Percentiles rank a stretch among this genome's conserved stretches.
These are phyloP conservation scores for Balakata baccata DNA, from an alignment of 345 rosid genomes.

Conservation along the genomic window DNA sequence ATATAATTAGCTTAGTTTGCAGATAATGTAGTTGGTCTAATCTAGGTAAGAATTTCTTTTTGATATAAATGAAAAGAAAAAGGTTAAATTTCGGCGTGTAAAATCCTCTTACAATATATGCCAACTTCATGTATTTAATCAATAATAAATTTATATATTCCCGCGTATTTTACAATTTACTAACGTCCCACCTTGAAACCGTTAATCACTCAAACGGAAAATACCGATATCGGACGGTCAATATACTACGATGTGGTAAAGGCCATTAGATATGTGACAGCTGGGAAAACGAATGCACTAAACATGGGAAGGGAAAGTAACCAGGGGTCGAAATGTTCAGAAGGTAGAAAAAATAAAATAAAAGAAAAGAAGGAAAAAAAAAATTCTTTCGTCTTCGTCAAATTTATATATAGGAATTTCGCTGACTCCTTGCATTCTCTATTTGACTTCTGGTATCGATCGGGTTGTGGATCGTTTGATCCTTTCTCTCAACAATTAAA, in stretches of 20 bases:
- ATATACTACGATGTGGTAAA: not conserved
- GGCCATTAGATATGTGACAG: conserved; percentile 12
- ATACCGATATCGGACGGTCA: not conserved
- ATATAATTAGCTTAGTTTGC: too few species aligned
- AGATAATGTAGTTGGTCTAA: too few species aligned
- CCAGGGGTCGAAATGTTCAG: not conserved
- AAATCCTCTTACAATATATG: too few species aligned
- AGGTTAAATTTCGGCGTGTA: too few species aligned
- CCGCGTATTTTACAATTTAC: too few species aligned
- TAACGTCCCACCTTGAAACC: not conserved
- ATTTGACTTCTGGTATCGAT: conserved; percentile 16
- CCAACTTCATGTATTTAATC: too few species aligned
- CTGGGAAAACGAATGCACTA: conserved; percentile 4
- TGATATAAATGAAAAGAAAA: too few species aligned
- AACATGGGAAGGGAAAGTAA: not conserved
- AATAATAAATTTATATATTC: too few species aligned
- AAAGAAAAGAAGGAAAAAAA: not conserved
- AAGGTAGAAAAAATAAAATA: not conserved
- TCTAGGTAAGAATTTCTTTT: too few species aligned
- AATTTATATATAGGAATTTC: not conserved
- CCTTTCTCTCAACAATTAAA: conserved; percentile 1
- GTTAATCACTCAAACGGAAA: not conserved
- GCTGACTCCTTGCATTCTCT: conserved; percentile 5
- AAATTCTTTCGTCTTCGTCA: not conserved
- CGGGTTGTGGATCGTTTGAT: conserved; percentile 24